Conservation (phyloP, 805 yeast genomes). For the Metschnikowia aberdeeniae region DNA sequence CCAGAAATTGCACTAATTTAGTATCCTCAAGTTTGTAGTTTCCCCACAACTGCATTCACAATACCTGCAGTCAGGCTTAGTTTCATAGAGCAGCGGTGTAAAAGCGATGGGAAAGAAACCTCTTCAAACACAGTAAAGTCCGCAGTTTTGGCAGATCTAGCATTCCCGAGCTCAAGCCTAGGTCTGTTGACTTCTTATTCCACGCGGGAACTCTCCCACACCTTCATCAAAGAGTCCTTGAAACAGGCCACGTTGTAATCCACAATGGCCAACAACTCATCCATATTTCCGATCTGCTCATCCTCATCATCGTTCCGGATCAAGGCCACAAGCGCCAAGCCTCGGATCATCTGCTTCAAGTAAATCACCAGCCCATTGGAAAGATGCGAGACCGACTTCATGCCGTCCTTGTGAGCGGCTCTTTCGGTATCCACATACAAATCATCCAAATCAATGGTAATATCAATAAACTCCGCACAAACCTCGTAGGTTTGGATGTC, state of each 20-base stretch:
- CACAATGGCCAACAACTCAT: slow-evolving; percentile 56
- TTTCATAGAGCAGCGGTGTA: no score
- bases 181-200: neutral
- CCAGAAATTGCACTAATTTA: no score
- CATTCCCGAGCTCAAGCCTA: neutral
- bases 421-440: slow-evolving; percentile 40
- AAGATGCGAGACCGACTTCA: slow-evolving; percentile 68
- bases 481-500: slow-evolving; percentile 95
- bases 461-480: slow-evolving; percentile 95
- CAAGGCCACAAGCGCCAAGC: slow-evolving; percentile 85
- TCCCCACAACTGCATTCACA: no score
- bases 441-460: slow-evolving; percentile 82
- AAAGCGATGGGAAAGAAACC: no score
- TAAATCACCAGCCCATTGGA: slow-evolving; percentile 83
- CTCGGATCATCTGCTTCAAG: slow-evolving; percentile 87
- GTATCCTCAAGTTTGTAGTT: no score
- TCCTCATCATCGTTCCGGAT: slow-evolving; percentile 58
- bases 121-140: no score
- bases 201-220: slow-evolving; percentile 50
- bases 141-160: neutral
- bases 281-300: slow-evolving; percentile 18
- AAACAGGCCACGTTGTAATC: slow-evolving; percentile 87
- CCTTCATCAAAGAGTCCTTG: slow-evolving; percentile 68
- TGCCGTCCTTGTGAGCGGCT: slow-evolving; percentile 26
- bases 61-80: no score